Evolutionary conservation across 139 green algal species (phyloP).

Genomic region (Coelastrella sp.): DNA sequence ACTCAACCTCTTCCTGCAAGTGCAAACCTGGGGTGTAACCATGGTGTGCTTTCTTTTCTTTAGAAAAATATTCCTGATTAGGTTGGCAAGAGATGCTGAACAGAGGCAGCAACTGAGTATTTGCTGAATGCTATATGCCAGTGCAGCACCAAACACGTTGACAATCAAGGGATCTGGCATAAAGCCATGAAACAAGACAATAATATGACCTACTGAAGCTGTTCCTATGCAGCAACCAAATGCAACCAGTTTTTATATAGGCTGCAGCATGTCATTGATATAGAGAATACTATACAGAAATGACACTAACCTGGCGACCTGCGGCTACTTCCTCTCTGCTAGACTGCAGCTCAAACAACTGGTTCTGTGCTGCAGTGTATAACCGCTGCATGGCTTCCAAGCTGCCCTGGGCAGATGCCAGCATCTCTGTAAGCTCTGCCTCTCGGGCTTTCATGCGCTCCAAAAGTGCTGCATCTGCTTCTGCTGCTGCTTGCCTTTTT

Average conservation of each 20-base stretch:
- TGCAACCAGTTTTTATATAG: neutral
- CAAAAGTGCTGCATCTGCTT: constrained; percentile 63
- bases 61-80: no score
- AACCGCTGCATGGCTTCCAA: constrained; percentile 79
- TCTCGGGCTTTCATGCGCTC: constrained; percentile 62
- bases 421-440: constrained; percentile 68
- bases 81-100: no score
- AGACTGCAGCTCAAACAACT: constrained; percentile 80
- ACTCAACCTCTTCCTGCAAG: constrained; percentile 80
- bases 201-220: neutral
- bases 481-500: constrained; percentile 57
- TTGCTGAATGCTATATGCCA: no score
- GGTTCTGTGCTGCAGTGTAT: constrained; percentile 81
- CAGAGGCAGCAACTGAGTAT: no score
- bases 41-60: no score
- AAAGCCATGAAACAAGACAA: neutral
- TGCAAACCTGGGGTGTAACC: no score
- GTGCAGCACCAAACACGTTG: no score
- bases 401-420: constrained; percentile 69
- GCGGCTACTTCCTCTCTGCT: constrained; percentile 75
- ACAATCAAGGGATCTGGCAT: no score
- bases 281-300: no score
- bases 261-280: neutral
- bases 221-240: neutral
- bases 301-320: constrained; percentile 46